Conservation (phyloP, 83 land plant species). For the Diphasiastrum complanatum region DNA sequence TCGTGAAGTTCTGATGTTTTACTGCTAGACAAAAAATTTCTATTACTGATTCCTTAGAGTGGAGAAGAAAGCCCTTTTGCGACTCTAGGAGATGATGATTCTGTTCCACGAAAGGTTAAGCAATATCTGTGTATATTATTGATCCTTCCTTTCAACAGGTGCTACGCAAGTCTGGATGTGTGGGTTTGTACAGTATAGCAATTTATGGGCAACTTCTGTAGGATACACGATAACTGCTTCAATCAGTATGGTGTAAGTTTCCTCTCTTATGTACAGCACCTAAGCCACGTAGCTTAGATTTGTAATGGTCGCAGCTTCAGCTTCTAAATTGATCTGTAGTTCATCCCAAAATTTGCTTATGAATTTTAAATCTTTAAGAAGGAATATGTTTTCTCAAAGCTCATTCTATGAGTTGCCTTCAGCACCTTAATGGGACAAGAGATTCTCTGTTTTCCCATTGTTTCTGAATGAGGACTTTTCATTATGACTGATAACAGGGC, state of each 20-base stretch:
- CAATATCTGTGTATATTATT: background rate
- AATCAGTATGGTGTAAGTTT: constrained; percentile 40
- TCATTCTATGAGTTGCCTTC: too few relatives aligned
- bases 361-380: too few relatives aligned
- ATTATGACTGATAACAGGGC: background rate
- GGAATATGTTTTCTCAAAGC: too few relatives aligned
- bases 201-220: constrained; percentile 28
- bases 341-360: too few relatives aligned
- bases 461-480: background rate
- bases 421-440: too few relatives aligned
- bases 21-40: too few relatives aligned
- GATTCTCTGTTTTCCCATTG: background rate
- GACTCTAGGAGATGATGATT: too few relatives aligned
- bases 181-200: constrained; percentile 32
- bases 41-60: too few relatives aligned
- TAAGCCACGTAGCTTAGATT: too few relatives aligned
- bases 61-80: too few relatives aligned
- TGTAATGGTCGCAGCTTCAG: background rate
- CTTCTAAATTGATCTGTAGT: background rate
- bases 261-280: background rate
- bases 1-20: too few relatives aligned
- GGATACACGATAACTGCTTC: constrained; percentile 43
- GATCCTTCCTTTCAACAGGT: constrained; percentile 17
- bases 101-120: background rate
- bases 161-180: constrained; percentile 22